phyloP scores from a whole-genome alignment of 2,329 filamentous ascomycete species.

The Penicillium freii region DNA sequence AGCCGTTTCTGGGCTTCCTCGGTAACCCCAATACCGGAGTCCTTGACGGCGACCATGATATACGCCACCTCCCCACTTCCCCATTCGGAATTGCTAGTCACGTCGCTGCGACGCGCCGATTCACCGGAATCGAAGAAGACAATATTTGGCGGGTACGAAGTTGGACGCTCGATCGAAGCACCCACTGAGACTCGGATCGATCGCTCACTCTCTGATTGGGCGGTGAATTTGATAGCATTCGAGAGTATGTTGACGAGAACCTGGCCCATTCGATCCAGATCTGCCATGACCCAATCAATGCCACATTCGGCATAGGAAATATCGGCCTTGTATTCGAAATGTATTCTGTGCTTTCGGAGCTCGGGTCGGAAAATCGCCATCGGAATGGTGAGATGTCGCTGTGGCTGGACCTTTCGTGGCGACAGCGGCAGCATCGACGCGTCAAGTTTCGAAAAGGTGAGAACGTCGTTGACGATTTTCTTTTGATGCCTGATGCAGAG shows the following conservation, averaged over 20 bases:
- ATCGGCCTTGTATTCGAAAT: slow-evolving; percentile 63
- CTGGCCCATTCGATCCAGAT: slow-evolving; percentile 72
- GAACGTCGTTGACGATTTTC: slow-evolving; percentile 71
- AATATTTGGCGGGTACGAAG: slow-evolving; percentile 39
- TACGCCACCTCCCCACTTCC: slow-evolving; percentile 59
- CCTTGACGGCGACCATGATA: slow-evolving; percentile 70
- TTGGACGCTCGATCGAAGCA: slow-evolving; percentile 48
- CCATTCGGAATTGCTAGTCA: slow-evolving; percentile 50
- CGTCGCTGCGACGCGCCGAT: slow-evolving; percentile 27
- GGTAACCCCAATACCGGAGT: slow-evolving; percentile 72
- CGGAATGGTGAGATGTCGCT: slow-evolving; percentile 64
- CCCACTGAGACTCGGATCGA: slow-evolving; percentile 54
- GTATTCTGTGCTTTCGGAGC: slow-evolving; percentile 66
- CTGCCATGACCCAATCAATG: slow-evolving; percentile 66
- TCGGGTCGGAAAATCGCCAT: slow-evolving; percentile 79
- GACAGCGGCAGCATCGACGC: slow-evolving; percentile 71
- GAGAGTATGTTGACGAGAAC: slow-evolving; percentile 78
- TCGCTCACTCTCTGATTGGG: slow-evolving; percentile 43
- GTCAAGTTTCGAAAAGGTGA: slow-evolving; percentile 73
- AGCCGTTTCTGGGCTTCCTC: slow-evolving; percentile 69
- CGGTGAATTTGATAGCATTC: slow-evolving; percentile 80
- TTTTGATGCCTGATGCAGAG: slow-evolving; percentile 79
- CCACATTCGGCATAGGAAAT: slow-evolving; percentile 57
- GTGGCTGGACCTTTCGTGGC: slow-evolving; percentile 66
- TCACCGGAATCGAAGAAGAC: slow-evolving; percentile 32